Evolutionary conservation across 2,329 filamentous ascomycete species (phyloP).

Genomic region (Madurella mycetomatis): DNA sequence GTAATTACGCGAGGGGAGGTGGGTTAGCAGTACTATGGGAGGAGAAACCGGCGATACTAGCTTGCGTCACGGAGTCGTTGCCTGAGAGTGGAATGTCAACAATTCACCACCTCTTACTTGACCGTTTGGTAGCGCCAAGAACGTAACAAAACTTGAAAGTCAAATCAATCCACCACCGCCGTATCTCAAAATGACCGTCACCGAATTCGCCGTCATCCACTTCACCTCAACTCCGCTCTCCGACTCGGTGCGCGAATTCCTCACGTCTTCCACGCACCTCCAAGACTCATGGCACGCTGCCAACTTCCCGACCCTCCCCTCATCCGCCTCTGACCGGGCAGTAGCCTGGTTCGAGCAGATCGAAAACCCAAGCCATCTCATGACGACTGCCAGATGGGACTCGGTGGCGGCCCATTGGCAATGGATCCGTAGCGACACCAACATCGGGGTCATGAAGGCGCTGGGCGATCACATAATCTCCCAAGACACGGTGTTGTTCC

Average conservation of each 20-base stretch:
- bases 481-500: slow-evolving; percentile 32
- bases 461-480: slow-evolving; percentile 1
- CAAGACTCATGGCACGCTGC: slow-evolving; percentile 40
- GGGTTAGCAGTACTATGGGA: no score
- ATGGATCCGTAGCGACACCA: slow-evolving; percentile 43
- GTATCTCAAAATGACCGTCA: slow-evolving; percentile 33
- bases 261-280: slow-evolving; percentile 31
- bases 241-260: slow-evolving; percentile 31
- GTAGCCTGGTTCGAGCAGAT: slow-evolving; percentile 33
- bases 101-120: no score
- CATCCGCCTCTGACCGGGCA: slow-evolving; percentile 33
- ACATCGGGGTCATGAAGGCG: slow-evolving; percentile 32
- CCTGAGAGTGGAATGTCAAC: no score
- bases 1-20: no score
- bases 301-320: slow-evolving; percentile 33
- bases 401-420: slow-evolving; percentile 37
- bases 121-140: no score
- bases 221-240: slow-evolving; percentile 30
- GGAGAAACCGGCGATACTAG: no score
- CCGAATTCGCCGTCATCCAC: slow-evolving; percentile 38
- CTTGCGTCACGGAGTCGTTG: no score
- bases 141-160: background rate
- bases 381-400: slow-evolving; percentile 45
- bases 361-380: slow-evolving; percentile 34
- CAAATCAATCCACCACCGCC: background rate